Percentiles rank a stretch among this genome's conserved stretches.
phyloP scores from a whole-genome alignment of 495 filamentous ascomycete species.

The Wilcoxina mikolae region DNA sequence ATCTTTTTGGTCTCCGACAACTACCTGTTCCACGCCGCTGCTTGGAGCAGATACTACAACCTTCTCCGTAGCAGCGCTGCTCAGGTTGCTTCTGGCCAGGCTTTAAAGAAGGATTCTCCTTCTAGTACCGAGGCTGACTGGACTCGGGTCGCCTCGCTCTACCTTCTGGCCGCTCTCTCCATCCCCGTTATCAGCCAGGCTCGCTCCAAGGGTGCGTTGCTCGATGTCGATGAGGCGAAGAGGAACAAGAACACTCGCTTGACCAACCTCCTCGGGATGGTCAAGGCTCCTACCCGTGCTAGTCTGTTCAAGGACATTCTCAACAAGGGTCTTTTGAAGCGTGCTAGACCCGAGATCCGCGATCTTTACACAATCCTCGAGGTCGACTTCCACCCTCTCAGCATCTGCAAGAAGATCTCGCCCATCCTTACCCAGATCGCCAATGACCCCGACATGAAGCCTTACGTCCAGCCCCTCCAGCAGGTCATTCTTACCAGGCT shows the following conservation, averaged over 20 bases:
- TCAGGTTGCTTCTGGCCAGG: conserved; percentile 64
- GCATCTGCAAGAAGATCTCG: conserved; percentile 97
- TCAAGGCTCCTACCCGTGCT: conserved; percentile 70
- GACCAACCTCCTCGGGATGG: conserved; percentile 90
- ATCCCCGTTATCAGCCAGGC: conserved; percentile 99
- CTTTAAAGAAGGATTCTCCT: conserved; percentile 82
- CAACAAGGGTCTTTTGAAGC: conserved; percentile 83
- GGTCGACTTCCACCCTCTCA: conserved; percentile 96
- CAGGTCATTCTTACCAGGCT: conserved; percentile 96
- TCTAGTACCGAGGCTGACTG: conserved; percentile 76
- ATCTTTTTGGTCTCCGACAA: conserved; percentile 99
- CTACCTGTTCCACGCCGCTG: conserved; percentile 96
- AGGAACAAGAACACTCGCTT: conserved; percentile 98
- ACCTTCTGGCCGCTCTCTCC: conserved; percentile 84
- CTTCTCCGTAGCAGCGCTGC: conserved; percentile 82
- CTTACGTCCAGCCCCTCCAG: conserved; percentile 85
- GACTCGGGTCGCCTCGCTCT: conserved; percentile 78
- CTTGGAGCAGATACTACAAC: conserved; percentile 94
- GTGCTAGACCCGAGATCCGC: conserved; percentile 81
- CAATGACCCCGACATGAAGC: conserved; percentile 87
- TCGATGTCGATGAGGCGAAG: conserved; percentile 90
- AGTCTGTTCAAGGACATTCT: conserved; percentile 88
- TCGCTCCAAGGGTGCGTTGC: conserved; percentile 82
- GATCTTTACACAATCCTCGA: conserved; percentile 96
- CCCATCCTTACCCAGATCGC: conserved; percentile 91